Base-by-base conservation (phyloP, 306 rosid species). In the Cicer arietinum region DNA sequence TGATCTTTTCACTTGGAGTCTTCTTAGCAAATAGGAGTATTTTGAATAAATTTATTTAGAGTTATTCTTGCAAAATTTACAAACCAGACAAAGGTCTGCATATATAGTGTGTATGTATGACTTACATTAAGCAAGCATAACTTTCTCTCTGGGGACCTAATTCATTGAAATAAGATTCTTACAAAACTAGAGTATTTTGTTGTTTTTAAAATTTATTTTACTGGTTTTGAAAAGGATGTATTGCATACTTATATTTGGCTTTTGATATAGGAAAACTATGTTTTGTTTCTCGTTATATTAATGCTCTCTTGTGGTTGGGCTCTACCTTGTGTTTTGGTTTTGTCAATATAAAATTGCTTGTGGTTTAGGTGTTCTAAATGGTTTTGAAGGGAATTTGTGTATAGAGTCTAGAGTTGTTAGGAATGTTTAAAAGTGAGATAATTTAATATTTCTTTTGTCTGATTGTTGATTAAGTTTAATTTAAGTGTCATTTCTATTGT, bases 131-230 rank as follows among this genome's bases (percentile, higher is more conserved):
- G 1, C 41, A 41, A 12, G 22, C 77, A 7, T 30, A 54, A 67
- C 16, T 45, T 67, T 14, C 16, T 14, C 16, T 14, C 16, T 14
- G 16, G 16, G 16, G 16, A 14, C 16, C 16, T 14, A 14, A 14
- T 44, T 67, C 60, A 13, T 41, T 25, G 39, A 37, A 41, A 35
- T 54, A 17, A 16, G 37, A 51, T 2, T 44, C 20, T 52, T 30
- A 58, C 45, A 46, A 40, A 73, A 17, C 50, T 64, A 16, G 41
- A 46, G 52, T 54, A 57, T 14, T 56, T 79, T 20, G 5, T 43
- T 1, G 43, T 37, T 47, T 18, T 47, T 45, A 45, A 44, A 43
- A 30, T 16, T 17, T 41, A 63, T 57, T 12, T 18, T 66, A n/a
- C 18, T 56, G n/a, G 14, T 30, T 65, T 40, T 65, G 20, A 37